Percentiles rank a stretch among this genome's conserved stretches.
Evolutionary conservation across 2,329 filamentous ascomycete species (phyloP).

Genomic region (Arthroderma sp.): DNA sequence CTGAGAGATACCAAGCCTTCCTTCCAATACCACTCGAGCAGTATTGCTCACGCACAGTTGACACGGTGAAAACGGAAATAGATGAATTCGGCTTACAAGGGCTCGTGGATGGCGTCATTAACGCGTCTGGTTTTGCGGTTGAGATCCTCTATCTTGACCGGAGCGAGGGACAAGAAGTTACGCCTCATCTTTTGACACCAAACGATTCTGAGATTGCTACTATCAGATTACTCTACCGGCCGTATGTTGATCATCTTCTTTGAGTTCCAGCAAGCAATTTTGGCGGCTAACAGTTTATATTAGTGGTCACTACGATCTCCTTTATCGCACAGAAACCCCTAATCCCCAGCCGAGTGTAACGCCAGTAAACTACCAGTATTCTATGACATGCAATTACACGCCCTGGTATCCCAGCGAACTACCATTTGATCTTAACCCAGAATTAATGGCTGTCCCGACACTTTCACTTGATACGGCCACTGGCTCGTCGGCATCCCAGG

Average conservation of each 20-base stretch:
- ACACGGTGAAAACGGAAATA: constrained; percentile 68
- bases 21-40: constrained; percentile 51
- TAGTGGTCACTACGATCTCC: constrained; percentile 82
- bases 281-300: neutral
- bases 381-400: constrained; percentile 25
- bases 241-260: constrained; percentile 34
- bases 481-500: constrained; percentile 17
- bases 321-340: constrained; percentile 53
- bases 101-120: constrained; percentile 64
- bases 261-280: neutral
- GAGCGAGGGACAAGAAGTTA: constrained; percentile 64
- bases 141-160: constrained; percentile 88
- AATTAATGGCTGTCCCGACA: constrained; percentile 29
- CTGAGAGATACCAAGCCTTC: constrained; percentile 58
- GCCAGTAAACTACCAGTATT: constrained; percentile 30
- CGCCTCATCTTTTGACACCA: constrained; percentile 29
- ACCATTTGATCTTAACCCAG: constrained; percentile 28
- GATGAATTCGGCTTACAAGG: constrained; percentile 77
- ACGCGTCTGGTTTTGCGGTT: constrained; percentile 63
- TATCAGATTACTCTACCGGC: constrained; percentile 54
- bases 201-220: constrained; percentile 40
- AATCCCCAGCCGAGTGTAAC: constrained; percentile 13
- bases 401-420: constrained; percentile 26
- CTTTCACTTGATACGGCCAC: constrained; percentile 26
- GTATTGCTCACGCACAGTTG: constrained; percentile 58